Evolutionary conservation across 2,329 filamentous ascomycete genomes (phyloP).

Genomic region (Corynespora cassiicola): DNA sequence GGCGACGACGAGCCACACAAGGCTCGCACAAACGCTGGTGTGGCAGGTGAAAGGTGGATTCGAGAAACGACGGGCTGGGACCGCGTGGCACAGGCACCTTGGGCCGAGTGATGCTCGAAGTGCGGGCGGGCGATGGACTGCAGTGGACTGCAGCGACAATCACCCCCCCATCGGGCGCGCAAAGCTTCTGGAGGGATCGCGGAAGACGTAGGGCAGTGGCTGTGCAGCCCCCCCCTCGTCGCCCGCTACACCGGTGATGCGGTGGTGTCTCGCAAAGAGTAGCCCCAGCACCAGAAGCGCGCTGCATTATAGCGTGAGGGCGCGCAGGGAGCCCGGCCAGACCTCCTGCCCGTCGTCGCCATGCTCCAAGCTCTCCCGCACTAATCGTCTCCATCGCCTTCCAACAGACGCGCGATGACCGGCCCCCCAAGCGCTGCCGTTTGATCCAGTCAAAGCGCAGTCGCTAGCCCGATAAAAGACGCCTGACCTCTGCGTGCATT

Average conservation of each 20-base stretch:
- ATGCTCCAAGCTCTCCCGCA: constrained; percentile 11
- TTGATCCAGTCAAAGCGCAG: constrained; percentile 25
- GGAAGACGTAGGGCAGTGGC: constrained; percentile 42
- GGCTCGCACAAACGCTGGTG: constrained; percentile 28
- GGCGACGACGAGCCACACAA: constrained; percentile 28
- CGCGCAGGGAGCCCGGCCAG: constrained; percentile 21
- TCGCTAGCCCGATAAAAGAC: constrained; percentile 46
- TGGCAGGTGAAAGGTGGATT: constrained; percentile 27
- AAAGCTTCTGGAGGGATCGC: constrained; percentile 32
- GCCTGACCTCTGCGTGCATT: constrained; percentile 33
- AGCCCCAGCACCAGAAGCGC: constrained; percentile 21
- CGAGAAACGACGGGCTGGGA: constrained; percentile 42
- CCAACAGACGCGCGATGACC: constrained; percentile 25
- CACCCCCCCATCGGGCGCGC: constrained; percentile 31
- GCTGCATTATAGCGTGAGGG: constrained; percentile 25
- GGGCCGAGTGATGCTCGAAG: constrained; percentile 21
- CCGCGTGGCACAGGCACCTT: constrained; percentile 27
- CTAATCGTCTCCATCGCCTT: constrained; percentile 10
- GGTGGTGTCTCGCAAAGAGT: constrained; percentile 19
- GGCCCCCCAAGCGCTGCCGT: constrained; percentile 28
- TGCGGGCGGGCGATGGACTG: constrained; percentile 31
- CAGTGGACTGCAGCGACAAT: constrained; percentile 47
- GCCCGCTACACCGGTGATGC: constrained; percentile 5
- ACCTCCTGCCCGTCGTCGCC: constrained; percentile 20
- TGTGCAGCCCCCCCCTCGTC: constrained; percentile 28